These are phyloP conservation scores for Solanum aculeatissimum DNA, from an alignment of 305 asterid species.

Conservation along the genomic window DNA sequence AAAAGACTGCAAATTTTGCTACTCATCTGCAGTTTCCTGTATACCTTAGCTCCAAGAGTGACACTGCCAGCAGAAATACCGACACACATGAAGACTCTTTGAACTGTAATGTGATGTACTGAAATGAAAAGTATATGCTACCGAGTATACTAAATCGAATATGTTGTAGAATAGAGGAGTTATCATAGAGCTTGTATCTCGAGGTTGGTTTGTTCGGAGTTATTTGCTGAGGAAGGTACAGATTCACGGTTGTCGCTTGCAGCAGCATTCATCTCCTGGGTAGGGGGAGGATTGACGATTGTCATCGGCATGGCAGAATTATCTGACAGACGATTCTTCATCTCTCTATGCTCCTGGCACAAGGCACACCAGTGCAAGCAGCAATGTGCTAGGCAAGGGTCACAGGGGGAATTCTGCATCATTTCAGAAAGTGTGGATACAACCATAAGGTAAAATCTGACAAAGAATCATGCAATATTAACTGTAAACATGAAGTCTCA, in stretches of 20 bases:
- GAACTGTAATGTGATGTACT: not conserved
- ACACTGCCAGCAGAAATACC: not conserved
- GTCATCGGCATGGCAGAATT: constrained; percentile 16
- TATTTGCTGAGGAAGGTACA: constrained; percentile 12
- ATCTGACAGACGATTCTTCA: constrained; percentile 29
- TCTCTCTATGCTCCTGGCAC: constrained; percentile 76
- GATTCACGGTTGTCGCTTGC: constrained; percentile 6
- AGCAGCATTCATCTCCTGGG: constrained; percentile 51
- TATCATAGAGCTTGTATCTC: not conserved
- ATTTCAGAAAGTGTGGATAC: not conserved
- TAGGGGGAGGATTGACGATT: constrained; percentile 39
- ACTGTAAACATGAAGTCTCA: not conserved
- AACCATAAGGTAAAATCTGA: not conserved
- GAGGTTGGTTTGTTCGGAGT: constrained; percentile 2
- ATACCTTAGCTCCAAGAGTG: not conserved
- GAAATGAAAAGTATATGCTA: not conserved
- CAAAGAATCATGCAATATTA: not conserved
- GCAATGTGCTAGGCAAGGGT: constrained; percentile 67
- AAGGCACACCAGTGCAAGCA: constrained; percentile 84
- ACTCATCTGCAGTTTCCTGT: not conserved
- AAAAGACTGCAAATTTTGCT: not conserved
- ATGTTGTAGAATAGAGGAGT: not conserved
- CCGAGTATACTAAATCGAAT: not conserved
- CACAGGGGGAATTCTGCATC: constrained; percentile 68
- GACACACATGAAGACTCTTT: not conserved